phyloP scores from a whole-genome alignment of 176 grass and related monocot genomes.

The Avena atlantica region DNA sequence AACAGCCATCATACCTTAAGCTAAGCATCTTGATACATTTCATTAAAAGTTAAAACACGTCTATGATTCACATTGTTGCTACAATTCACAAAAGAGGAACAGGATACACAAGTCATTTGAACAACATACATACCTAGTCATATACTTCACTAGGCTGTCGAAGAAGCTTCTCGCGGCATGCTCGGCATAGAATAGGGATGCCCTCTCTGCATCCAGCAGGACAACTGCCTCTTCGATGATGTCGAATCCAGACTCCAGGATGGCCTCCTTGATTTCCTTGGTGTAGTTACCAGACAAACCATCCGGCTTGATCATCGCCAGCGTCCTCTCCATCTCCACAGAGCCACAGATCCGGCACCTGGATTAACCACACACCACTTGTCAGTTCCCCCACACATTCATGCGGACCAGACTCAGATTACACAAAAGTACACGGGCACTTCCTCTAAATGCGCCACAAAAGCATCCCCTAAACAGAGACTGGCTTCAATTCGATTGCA shows the following conservation, averaged over 20 bases:
- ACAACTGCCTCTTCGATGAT: slow-evolving; percentile 57
- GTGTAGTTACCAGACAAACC: slow-evolving; percentile 71
- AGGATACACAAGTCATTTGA: neutral
- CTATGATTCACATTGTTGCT: neutral
- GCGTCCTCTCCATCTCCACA: slow-evolving; percentile 60
- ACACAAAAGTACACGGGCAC: neutral
- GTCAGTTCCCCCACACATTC: neutral
- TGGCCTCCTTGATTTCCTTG: slow-evolving; percentile 60
- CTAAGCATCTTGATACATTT: neutral
- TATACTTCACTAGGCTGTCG: slow-evolving; percentile 73
- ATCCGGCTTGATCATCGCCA: slow-evolving; percentile 91
- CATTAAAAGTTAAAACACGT: neutral
- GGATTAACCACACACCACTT: slow-evolving; percentile 34
- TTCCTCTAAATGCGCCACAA: neutral
- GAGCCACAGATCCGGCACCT: slow-evolving; percentile 57
- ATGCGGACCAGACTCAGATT: neutral
- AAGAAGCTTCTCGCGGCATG: slow-evolving; percentile 87
- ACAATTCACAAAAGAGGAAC: slow-evolving; percentile 9
- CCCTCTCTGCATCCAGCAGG: slow-evolving; percentile 60
- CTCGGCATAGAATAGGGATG: slow-evolving; percentile 73
- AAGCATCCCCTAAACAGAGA: neutral
- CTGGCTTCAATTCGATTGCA: neutral
- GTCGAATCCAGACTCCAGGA: slow-evolving; percentile 72
- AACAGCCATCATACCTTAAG: neutral
- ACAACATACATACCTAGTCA: slow-evolving; percentile 70